phyloP scores from a whole-genome alignment of 202 grass and related monocot genomes.

The Schoenoplectus triqueter region DNA sequence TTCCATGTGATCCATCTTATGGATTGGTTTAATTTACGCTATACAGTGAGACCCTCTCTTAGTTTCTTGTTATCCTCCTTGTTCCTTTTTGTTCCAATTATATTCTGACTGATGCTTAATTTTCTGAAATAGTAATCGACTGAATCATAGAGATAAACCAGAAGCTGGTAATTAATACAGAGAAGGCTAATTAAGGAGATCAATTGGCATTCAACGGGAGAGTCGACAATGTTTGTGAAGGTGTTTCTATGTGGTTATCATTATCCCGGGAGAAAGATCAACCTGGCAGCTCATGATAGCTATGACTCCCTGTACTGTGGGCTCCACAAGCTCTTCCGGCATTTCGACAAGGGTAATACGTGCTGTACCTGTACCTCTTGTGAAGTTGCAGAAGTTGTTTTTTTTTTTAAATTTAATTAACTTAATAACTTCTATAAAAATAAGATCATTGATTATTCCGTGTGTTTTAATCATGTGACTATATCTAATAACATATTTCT shows the following conservation, averaged over 20 bases:
- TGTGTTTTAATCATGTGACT: not conserved
- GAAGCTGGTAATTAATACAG: not conserved
- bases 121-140: not conserved
- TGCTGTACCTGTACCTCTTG: not conserved
- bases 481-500: not conserved
- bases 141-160: conserved; percentile 15
- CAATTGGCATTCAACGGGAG: not conserved
- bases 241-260: conserved; percentile 33
- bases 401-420: not conserved
- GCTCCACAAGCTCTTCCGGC: conserved; percentile 40
- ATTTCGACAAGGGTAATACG: conserved; percentile 35
- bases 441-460: not conserved
- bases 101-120: not conserved
- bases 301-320: conserved; percentile 34
- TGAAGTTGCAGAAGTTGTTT: not conserved
- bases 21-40: not conserved
- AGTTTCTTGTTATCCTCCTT: not conserved
- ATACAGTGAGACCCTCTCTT: not conserved
- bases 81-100: not conserved
- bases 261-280: conserved; percentile 32
- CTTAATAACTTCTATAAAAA: not conserved
- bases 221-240: conserved; percentile 20
- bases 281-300: conserved; percentile 29
- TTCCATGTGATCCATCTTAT: not conserved
- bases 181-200: not conserved